Conservation (phyloP, 2,329 filamentous ascomycete species). For the Cytospora piceicola region DNA sequence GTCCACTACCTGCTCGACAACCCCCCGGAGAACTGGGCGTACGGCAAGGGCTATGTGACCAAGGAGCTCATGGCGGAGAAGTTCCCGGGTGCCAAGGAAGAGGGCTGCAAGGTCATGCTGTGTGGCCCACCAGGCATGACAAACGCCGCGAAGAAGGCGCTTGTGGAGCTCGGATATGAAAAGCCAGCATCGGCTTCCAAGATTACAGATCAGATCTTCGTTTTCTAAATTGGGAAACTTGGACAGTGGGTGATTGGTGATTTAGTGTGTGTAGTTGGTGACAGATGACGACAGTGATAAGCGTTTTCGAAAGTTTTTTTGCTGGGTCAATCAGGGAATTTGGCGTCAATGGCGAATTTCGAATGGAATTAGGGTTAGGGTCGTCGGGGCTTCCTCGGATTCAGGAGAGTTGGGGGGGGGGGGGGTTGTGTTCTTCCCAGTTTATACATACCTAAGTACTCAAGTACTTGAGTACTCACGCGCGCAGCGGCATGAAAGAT, state of each 20-base stretch:
- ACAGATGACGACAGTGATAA: not conserved
- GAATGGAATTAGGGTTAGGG: not conserved
- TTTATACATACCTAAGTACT: too few species aligned
- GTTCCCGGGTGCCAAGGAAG: constrained; percentile 50
- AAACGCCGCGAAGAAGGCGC: constrained; percentile 56
- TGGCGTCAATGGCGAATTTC: not conserved
- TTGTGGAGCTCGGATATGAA: constrained; percentile 55
- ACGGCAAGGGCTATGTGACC: constrained; percentile 55
- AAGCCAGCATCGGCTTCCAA: constrained; percentile 54
- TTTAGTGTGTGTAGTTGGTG: not conserved
- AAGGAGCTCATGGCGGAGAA: constrained; percentile 52
- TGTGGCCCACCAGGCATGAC: constrained; percentile 67
- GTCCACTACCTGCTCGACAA: constrained; percentile 59
- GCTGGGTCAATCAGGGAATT: not conserved
- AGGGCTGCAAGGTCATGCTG: constrained; percentile 56
- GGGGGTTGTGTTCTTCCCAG: not conserved
- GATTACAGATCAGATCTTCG: constrained; percentile 59
- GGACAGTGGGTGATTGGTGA: not conserved
- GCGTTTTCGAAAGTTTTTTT: not conserved
- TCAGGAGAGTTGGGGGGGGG: not conserved
- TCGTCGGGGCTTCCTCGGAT: not conserved
- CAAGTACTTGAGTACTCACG: too few species aligned
- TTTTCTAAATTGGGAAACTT: constrained; percentile 45
- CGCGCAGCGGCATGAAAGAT: not conserved
- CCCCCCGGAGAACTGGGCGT: constrained; percentile 51